A percentile compares a stretch with the other conserved stretches of the same genome.
These are phyloP conservation scores for Lactarius quietus DNA, from an alignment of 768 basidiomycete genomes.

Conservation along the genomic window DNA sequence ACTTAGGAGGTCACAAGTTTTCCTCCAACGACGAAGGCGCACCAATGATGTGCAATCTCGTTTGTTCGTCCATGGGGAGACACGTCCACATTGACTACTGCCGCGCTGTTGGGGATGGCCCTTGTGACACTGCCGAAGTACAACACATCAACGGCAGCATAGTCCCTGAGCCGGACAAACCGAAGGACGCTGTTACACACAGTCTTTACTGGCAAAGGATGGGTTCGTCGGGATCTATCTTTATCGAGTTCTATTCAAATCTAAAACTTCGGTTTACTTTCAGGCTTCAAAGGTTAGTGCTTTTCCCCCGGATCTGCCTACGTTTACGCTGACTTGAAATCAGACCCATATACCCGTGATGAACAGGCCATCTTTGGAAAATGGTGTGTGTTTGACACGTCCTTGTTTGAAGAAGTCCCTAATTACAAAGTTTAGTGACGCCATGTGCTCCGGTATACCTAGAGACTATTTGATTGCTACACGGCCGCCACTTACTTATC, in stretches of 20 bases:
- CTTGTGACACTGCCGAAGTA: constrained; percentile 43
- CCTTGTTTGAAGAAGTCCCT: not conserved
- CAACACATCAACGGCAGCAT: constrained; percentile 44
- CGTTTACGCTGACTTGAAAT: not conserved
- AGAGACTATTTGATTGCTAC: too few species aligned
- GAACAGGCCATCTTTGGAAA: constrained; percentile 50
- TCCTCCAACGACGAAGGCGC: constrained; percentile 53
- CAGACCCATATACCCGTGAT: constrained; percentile 57
- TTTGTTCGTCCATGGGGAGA: constrained; percentile 54
- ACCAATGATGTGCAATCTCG: constrained; percentile 59
- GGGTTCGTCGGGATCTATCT: constrained; percentile 38
- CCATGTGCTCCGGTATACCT: constrained; percentile 46
- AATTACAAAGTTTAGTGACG: constrained; percentile 38
- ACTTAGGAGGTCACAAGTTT: constrained; percentile 55
- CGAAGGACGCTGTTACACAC: constrained; percentile 56
- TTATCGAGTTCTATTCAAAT: not conserved
- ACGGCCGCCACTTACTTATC: not conserved
- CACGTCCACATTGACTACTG: constrained; percentile 58
- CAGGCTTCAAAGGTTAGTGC: constrained; percentile 56
- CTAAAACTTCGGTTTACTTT: not conserved
- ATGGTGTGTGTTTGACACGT: constrained; percentile 39
- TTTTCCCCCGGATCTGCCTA: not conserved
- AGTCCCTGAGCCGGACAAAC: constrained; percentile 42
- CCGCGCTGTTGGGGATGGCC: constrained; percentile 35
- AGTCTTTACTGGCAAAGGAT: constrained; percentile 54